These are phyloP conservation scores for Stipa capillata DNA, from an alignment of 176 grass and related monocot genomes.

Conservation along the genomic window DNA sequence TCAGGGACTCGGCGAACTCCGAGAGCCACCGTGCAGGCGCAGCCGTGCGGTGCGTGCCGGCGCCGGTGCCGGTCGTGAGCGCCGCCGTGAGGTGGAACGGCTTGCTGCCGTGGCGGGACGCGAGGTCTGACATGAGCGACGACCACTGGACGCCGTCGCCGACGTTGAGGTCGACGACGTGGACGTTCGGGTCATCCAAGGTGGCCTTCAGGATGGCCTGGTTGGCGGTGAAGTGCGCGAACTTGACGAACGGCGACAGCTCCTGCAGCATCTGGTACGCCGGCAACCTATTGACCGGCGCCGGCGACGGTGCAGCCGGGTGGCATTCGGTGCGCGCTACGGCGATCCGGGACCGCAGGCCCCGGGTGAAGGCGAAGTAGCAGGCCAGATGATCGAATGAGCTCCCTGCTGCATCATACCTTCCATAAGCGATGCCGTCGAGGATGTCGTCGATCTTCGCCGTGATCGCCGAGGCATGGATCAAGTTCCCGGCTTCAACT, in stretches of 20 bases:
- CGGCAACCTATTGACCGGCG: background rate
- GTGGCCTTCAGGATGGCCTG: constrained; percentile 63
- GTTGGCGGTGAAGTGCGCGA: constrained; percentile 80
- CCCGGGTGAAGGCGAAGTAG: constrained; percentile 33
- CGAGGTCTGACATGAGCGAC: constrained; percentile 39
- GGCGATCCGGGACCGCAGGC: constrained; percentile 16
- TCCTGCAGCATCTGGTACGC: constrained; percentile 33
- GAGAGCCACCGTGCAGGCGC: constrained; percentile 16
- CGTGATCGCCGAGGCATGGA: constrained; percentile 5
- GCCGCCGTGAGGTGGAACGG: constrained; percentile 31
- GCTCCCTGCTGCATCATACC: too few species aligned
- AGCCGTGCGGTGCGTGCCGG: too few species aligned
- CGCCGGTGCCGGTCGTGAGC: background rate
- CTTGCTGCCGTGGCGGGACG: background rate
- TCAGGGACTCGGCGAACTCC: constrained; percentile 26
- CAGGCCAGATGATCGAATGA: background rate
- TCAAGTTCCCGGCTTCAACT: constrained; percentile 4
- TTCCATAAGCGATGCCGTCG: too few species aligned
- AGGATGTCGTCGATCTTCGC: constrained; percentile 20
- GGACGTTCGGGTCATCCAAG: constrained; percentile 6
- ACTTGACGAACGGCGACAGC: constrained; percentile 51
- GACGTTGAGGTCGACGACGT: constrained; percentile 41
- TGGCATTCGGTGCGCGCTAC: background rate
- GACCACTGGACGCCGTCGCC: constrained; percentile 47
- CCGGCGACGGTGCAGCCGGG: background rate